A percentile compares a stretch with the other conserved stretches of the same genome.
phyloP scores from a whole-genome alignment of 2,329 filamentous ascomycete genomes.

The Plectosphaerella cucumerina region DNA sequence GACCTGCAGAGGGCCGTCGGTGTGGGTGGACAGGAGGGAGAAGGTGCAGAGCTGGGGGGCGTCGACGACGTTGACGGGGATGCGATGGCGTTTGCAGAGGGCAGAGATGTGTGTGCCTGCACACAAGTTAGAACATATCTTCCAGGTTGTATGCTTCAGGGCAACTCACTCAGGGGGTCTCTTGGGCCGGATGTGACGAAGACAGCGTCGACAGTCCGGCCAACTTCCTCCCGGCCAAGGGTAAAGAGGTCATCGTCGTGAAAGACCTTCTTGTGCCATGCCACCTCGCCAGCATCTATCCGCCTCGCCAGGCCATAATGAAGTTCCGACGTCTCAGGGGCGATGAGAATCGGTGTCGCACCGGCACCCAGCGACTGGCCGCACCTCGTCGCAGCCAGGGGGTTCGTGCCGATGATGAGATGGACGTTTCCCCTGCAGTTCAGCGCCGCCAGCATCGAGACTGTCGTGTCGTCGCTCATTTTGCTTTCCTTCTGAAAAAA shows the following conservation, averaged over 20 bases:
- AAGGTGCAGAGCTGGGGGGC: conserved; percentile 84
- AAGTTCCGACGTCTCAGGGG: conserved; percentile 58
- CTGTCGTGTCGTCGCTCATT: conserved; percentile 9
- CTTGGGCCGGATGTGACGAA: conserved; percentile 69
- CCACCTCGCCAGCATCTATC: conserved; percentile 61
- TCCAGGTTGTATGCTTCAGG: not conserved
- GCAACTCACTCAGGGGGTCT: conserved; percentile 31
- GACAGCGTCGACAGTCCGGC: conserved; percentile 79
- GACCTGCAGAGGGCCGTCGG: conserved; percentile 87
- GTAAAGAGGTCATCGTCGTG: conserved; percentile 66
- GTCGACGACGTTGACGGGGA: conserved; percentile 92
- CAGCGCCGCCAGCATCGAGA: conserved; percentile 66
- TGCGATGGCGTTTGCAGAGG: conserved; percentile 73
- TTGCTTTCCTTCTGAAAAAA: not conserved
- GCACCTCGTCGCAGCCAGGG: conserved; percentile 82
- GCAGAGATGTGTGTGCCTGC: conserved; percentile 64
- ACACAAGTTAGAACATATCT: conserved; percentile 2
- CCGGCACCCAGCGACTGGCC: conserved; percentile 76
- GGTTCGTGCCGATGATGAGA: conserved; percentile 79
- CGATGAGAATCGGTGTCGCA: conserved; percentile 74
- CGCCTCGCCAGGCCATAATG: conserved; percentile 57
- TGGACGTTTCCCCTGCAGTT: conserved; percentile 71
- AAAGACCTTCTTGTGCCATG: conserved; percentile 65
- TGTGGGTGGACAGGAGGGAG: conserved; percentile 81
- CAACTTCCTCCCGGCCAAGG: conserved; percentile 77